Evolutionary conservation across 2,329 filamentous ascomycete genomes (phyloP), one percentile per base, ranked within the genome.

Genomic region (Fonsecaea multimorphosa): DNA sequence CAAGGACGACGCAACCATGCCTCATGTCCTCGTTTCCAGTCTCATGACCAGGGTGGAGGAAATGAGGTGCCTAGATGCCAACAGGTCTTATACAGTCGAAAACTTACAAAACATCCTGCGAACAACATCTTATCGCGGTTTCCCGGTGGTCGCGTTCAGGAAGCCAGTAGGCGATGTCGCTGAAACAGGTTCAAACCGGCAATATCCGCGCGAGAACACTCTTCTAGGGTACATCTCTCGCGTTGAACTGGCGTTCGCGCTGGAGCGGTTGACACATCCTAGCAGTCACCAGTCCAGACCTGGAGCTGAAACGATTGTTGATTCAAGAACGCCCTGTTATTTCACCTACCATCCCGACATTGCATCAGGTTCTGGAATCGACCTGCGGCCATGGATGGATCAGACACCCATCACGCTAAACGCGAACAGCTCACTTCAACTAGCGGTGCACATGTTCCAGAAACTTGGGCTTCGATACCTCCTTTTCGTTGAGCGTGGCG

Each of bases 371-470:
- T 85, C 87, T 16, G 93, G 90, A 0, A 87, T 99, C 44, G 95
- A 99, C 78, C 84, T 99, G 11, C 85, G 94, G 7, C 93, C 93
- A 1, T 99, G 95, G 95, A 97, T 99, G 93, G 95, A 99, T 77
- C 94, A 97, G 78, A 99, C 95, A 0, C 95, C 95, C 0, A 91
- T 99, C 54, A 98, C 95, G 0, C 83, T 98, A 19, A 91, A 92
- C 49, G 88, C 87, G 24, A 86, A 88, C 68, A 88, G 89, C 16
- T 89, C 85, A 65, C 87, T 99, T 66, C 89, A 93, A 75, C 85
- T 98, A n/a, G 92, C 91, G 2, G 89, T 96, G 27, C 89, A 86
- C 64, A 96, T 99, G 85, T 98, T 99, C 79, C 93, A 97, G 80
- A 94, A 94, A 76, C 86, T 99, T 8, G 95, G 95, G 22, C 80